Evolutionary conservation across 1,139 yeast species (phyloP).

Genomic region (Nakaseomyces uthaithaninus): DNA sequence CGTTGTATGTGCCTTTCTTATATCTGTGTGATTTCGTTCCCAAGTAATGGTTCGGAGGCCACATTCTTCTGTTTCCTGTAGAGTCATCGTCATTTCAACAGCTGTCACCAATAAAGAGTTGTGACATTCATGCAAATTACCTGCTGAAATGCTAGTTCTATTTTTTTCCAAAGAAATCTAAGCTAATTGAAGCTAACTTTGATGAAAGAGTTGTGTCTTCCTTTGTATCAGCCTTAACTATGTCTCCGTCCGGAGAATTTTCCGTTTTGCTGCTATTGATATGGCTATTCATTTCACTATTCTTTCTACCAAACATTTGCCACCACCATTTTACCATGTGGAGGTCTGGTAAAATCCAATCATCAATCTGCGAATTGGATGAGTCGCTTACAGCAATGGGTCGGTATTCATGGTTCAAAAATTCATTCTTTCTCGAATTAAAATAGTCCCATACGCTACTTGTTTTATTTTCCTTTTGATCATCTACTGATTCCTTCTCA

Average conservation of each 20-base stretch:
- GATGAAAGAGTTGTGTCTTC: background rate
- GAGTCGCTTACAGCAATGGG: constrained; percentile 10
- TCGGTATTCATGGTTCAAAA: constrained; percentile 45
- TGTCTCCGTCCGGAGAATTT: background rate
- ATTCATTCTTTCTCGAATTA: constrained; percentile 65
- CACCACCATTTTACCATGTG: constrained; percentile 79
- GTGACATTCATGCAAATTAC: no score
- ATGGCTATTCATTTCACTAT: constrained; percentile 62
- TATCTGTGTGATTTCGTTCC: no score
- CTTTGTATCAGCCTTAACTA: background rate
- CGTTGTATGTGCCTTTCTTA: no score
- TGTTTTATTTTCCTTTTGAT: constrained; percentile 42
- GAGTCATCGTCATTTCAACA: no score
- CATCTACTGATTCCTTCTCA: constrained; percentile 51
- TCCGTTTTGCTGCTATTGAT: background rate
- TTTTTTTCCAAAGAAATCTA: constrained; percentile 13
- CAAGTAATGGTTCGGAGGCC: no score
- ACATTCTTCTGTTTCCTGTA: no score
- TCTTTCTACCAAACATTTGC: constrained; percentile 68
- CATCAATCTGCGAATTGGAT: constrained; percentile 33
- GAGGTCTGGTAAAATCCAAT: constrained; percentile 59
- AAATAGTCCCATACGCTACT: constrained; percentile 93
- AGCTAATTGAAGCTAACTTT: constrained; percentile 13
- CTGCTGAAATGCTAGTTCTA: background rate
- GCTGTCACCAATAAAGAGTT: no score